phyloP scores from a whole-genome alignment of 2,329 filamentous ascomycete genomes.

The Beauveria varroae region DNA sequence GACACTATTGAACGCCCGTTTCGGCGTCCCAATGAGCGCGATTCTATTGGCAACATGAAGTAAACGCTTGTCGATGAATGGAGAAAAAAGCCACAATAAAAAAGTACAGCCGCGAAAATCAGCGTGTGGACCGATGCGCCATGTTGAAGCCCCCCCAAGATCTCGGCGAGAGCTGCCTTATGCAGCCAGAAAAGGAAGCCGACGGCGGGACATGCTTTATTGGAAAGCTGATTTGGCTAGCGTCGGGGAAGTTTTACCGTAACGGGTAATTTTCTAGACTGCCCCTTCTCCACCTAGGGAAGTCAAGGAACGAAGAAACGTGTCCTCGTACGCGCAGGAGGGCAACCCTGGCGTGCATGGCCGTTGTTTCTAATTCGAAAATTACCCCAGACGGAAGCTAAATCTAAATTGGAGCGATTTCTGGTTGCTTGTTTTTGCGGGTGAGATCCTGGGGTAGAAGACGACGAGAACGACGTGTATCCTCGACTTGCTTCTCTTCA shows the following conservation, averaged over 20 bases:
- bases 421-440: neutral
- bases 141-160: neutral
- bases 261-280: neutral
- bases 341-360: neutral
- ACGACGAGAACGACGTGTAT: neutral
- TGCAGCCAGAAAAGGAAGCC: neutral
- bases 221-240: neutral
- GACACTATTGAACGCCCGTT: neutral
- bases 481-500: neutral
- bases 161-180: slow-evolving; percentile 1
- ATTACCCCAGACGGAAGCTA: slow-evolving; percentile 12
- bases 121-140: neutral
- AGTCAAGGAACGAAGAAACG: neutral
- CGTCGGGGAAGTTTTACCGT: neutral
- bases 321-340: neutral
- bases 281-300: neutral
- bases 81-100: neutral
- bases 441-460: slow-evolving; percentile 11
- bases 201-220: neutral
- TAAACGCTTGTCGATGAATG: neutral
- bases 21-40: neutral
- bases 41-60: neutral
- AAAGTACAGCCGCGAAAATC: neutral
- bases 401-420: slow-evolving; percentile 4
- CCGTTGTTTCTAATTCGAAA: neutral